phyloP scores from a whole-genome alignment of 345 rosid genomes.

The Gossypium turneri region DNA sequence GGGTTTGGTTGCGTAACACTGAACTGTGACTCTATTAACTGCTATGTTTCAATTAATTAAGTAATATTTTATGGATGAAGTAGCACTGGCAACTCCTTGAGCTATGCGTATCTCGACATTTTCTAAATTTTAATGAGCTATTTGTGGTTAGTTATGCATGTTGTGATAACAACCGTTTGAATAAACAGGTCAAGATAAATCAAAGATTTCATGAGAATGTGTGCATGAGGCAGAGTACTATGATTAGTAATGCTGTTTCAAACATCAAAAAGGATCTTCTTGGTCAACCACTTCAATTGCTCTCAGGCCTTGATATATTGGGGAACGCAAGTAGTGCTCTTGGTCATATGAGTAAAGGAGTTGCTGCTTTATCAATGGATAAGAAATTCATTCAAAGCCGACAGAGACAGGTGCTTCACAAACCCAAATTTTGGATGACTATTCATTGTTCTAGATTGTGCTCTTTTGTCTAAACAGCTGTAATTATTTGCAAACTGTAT shows the following conservation, averaged over 20 bases:
- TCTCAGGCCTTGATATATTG: conserved; percentile 92
- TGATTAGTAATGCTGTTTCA: conserved; percentile 72
- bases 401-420: conserved; percentile 72
- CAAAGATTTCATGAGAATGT: conserved; percentile 75
- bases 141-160: conserved; percentile 9
- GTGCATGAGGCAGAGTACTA: conserved; percentile 91
- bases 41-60: neutral
- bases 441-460: neutral
- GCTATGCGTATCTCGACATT: neutral
- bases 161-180: conserved; percentile 11
- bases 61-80: neutral
- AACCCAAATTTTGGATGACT: conserved; percentile 13
- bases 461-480: neutral
- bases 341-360: conserved; percentile 99
- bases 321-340: conserved; percentile 99
- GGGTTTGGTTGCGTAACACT: neutral
- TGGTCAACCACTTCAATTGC: conserved; percentile 95
- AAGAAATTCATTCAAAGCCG: conserved; percentile 92
- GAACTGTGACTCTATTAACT: neutral
- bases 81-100: conserved; percentile 1
- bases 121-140: neutral
- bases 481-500: neutral
- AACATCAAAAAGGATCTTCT: conserved; percentile 87
- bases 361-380: conserved; percentile 98
- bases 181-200: conserved; percentile 73